phyloP scores from a whole-genome alignment of 108 stramenopile species.

The Cylindrotheca closterium region DNA sequence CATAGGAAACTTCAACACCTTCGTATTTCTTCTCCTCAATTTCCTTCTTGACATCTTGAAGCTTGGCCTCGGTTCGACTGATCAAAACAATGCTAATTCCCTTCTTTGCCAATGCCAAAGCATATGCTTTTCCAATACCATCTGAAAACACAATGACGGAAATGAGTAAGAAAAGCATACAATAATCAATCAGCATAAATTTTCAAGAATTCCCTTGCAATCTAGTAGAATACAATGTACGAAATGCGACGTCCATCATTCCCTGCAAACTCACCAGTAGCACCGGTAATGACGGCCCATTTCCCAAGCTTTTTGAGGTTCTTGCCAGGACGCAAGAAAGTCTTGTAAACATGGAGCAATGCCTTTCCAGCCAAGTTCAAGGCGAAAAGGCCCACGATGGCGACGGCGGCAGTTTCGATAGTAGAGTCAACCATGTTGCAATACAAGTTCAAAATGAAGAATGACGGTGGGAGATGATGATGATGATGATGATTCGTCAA shows the following conservation, averaged over 20 bases:
- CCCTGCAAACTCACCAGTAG: constrained; percentile 58
- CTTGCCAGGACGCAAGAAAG: constrained; percentile 88
- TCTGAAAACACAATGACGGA: constrained; percentile 45
- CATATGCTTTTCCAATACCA: constrained; percentile 98
- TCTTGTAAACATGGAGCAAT: constrained; percentile 60
- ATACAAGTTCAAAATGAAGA: too few relatives aligned
- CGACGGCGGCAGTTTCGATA: constrained; percentile 20
- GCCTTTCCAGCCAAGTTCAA: constrained; percentile 29
- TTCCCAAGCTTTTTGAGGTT: constrained; percentile 92
- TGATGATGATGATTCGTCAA: too few relatives aligned
- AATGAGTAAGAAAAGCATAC: background rate
- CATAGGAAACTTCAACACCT: constrained; percentile 75
- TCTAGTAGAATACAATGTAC: too few relatives aligned
- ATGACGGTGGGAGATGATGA: too few relatives aligned
- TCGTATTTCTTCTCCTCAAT: constrained; percentile 76
- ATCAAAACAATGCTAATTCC: constrained; percentile 96
- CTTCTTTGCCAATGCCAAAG: constrained; percentile 91
- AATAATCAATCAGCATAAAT: too few relatives aligned
- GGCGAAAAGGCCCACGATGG: constrained; percentile 24
- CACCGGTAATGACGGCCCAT: constrained; percentile 98
- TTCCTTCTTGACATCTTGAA: constrained; percentile 88
- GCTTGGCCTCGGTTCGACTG: constrained; percentile 93
- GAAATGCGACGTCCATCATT: too few relatives aligned
- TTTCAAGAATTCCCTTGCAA: too few relatives aligned
- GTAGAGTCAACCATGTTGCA: background rate